Conservation (phyloP, 1,284 basidiomycete genomes). For the Austroboletus novae-zelandiae region DNA sequence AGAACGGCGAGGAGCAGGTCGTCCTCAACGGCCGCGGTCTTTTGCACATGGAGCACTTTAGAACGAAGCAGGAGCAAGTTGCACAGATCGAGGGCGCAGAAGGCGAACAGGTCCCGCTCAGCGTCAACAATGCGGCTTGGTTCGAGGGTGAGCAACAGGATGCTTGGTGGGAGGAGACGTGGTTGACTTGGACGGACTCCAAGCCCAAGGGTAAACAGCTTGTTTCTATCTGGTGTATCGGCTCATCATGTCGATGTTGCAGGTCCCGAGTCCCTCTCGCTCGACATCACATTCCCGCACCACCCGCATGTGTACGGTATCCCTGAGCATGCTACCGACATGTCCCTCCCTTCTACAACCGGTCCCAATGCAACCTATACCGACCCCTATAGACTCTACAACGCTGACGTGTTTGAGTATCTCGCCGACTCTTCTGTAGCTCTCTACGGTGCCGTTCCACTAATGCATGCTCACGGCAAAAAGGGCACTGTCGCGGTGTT, state of each 20-base stretch:
- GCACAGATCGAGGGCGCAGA: slow-evolving; percentile 41
- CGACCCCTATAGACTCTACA: slow-evolving; percentile 95
- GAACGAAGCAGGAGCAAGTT: slow-evolving; percentile 55
- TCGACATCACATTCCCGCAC: slow-evolving; percentile 93
- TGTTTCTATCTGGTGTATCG: not conserved
- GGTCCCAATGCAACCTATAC: slow-evolving; percentile 69
- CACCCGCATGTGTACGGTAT: slow-evolving; percentile 92
- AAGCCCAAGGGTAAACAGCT: slow-evolving; percentile 85
- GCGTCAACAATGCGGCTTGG: slow-evolving; percentile 68
- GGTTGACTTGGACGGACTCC: slow-evolving; percentile 81
- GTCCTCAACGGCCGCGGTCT: slow-evolving; percentile 89
- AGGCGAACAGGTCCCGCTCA: slow-evolving; percentile 53
- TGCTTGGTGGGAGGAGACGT: slow-evolving; percentile 89
- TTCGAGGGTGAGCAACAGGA: slow-evolving; percentile 85
- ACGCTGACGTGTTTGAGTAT: slow-evolving; percentile 98
- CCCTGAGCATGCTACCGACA: slow-evolving; percentile 92
- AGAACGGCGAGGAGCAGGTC: slow-evolving; percentile 79
- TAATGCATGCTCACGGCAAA: slow-evolving; percentile 89
- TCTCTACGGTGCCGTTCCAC: slow-evolving; percentile 88
- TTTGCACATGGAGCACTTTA: slow-evolving; percentile 98
- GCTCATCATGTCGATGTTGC: slow-evolving; percentile 7
- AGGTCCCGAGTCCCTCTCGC: slow-evolving; percentile 92
- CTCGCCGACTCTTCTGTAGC: slow-evolving; percentile 88
- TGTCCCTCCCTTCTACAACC: slow-evolving; percentile 84
- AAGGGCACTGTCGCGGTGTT: slow-evolving; percentile 89